A percentile compares a stretch with the other conserved stretches of the same genome.
Conservation (phyloP, 2,329 filamentous ascomycete genomes). For the Apiospora marii region DNA sequence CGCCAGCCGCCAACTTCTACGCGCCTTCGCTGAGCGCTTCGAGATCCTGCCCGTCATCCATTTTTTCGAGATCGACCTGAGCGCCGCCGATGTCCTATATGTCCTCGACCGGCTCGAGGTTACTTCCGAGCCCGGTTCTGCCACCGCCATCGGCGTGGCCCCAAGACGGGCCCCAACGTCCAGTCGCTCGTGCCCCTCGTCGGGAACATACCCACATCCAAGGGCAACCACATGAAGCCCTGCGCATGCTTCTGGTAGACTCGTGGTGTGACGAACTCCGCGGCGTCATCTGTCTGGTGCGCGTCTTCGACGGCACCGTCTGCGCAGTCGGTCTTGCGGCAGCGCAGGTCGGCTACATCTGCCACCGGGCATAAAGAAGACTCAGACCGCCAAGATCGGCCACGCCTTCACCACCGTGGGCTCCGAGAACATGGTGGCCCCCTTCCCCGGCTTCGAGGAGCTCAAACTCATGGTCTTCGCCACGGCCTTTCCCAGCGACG, state of each 20-base stretch:
- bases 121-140: conserved; percentile 86
- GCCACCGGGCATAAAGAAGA: conserved; percentile 98
- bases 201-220: conserved; percentile 81
- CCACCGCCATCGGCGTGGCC: conserved; percentile 79
- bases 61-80: conserved; percentile 95
- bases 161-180: conserved; percentile 93
- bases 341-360: conserved; percentile 95
- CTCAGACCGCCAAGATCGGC: conserved; percentile 93
- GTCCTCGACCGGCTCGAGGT: conserved; percentile 86
- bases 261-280: conserved; percentile 98
- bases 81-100: conserved; percentile 84
- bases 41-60: conserved; percentile 91
- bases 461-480: conserved; percentile 99
- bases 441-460: conserved; percentile 92
- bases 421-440: conserved; percentile 76
- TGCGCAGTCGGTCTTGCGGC: conserved; percentile 82
- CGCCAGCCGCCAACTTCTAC: conserved; percentile 99
- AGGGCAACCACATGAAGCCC: conserved; percentile 76
- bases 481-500: conserved; percentile 91
- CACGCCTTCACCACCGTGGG: conserved; percentile 92
- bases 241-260: conserved; percentile 89
- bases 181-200: conserved; percentile 83
- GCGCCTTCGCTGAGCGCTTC: conserved; percentile 91
- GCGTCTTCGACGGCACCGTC: conserved; percentile 88
- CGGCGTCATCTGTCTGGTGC: conserved; percentile 88